Evolutionary conservation across 768 basidiomycete genomes (phyloP).

Genomic region (Tulasnella calospora): DNA sequence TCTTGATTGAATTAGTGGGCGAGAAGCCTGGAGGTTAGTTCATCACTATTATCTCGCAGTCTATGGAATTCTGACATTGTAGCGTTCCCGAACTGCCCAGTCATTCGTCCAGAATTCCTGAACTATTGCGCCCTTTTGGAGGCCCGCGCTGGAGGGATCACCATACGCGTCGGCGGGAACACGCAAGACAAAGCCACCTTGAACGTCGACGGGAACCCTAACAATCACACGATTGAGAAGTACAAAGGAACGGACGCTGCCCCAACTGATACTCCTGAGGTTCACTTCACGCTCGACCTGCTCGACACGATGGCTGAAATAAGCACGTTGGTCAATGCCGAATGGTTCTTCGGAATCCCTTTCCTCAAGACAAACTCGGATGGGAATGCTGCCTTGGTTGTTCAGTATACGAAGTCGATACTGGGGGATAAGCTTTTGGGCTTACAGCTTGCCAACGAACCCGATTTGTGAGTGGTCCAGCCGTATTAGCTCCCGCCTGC

Average conservation of each 20-base stretch:
- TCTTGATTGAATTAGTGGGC: not conserved
- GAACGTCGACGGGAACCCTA: not conserved
- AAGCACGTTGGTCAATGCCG: conserved; percentile 51
- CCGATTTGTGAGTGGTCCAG: conserved; percentile 8
- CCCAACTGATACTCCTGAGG: conserved; percentile 55
- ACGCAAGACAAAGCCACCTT: conserved; percentile 41
- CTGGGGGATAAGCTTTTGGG: conserved; percentile 64
- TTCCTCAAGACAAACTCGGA: conserved; percentile 11
- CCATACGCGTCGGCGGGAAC: conserved; percentile 49
- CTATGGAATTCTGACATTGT: not conserved
- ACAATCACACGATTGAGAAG: not conserved
- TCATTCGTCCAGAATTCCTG: conserved; percentile 43
- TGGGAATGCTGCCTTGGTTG: conserved; percentile 18
- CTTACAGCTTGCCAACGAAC: conserved; percentile 47
- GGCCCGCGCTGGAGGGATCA: conserved; percentile 41
- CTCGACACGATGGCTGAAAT: conserved; percentile 62
- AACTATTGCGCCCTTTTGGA: conserved; percentile 46
- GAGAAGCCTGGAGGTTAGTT: not conserved
- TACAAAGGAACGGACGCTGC: not conserved
- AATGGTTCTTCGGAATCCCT: conserved; percentile 53
- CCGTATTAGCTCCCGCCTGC: not conserved
- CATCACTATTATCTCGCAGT: not conserved
- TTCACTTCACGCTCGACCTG: conserved; percentile 59
- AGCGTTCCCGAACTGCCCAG: conserved; percentile 17
- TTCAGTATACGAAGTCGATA: conserved; percentile 48